phyloP scores from a whole-genome alignment of 495 filamentous ascomycete species.

The Talaromyces liani region DNA sequence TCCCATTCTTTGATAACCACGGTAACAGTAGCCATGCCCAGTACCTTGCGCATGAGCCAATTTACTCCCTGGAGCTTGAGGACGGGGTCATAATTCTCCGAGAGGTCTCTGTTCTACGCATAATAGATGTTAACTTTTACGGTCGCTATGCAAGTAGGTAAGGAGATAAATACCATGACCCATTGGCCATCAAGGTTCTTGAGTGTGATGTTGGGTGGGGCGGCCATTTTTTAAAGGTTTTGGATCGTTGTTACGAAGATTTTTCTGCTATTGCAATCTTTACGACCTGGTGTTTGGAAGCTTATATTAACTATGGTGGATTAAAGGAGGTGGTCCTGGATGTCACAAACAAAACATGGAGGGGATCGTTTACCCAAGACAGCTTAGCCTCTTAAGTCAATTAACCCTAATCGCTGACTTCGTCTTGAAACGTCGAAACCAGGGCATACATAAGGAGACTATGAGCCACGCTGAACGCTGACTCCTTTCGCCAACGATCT shows the following conservation, averaged over 20 bases:
- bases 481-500: not conserved
- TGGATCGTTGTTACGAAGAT: not conserved
- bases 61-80: not conserved
- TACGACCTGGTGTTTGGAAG: not conserved
- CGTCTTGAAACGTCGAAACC: not conserved
- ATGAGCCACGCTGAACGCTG: not conserved
- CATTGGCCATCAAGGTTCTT: not conserved
- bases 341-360: not conserved
- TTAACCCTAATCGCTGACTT: not conserved
- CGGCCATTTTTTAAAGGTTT: not conserved
- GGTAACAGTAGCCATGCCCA: not conserved
- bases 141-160: not conserved
- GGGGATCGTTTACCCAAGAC: not conserved
- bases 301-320: not conserved
- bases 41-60: not conserved
- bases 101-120: not conserved
- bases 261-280: not conserved
- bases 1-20: not conserved
- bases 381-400: not conserved
- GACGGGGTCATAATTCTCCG: not conserved
- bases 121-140: not conserved
- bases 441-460: not conserved
- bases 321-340: too few relatives aligned
- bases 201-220: not conserved
- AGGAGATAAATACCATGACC: not conserved